Base-by-base conservation (phyloP, 2,329 filamentous ascomycete genomes). In the Amesomyces nigricolor region DNA sequence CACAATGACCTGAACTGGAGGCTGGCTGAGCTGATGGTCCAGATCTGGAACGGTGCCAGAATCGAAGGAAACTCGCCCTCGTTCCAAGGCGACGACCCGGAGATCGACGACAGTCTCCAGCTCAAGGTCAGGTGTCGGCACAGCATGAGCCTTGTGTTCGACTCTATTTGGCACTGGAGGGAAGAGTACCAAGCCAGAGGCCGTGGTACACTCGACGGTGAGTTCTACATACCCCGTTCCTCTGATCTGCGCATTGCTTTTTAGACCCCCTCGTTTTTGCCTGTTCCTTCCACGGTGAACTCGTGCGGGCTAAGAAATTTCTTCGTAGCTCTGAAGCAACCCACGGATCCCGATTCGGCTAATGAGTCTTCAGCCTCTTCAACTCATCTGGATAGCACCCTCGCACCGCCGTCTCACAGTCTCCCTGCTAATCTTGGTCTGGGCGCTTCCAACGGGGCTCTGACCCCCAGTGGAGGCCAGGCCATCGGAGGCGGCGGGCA, bases 141-240 rank as follows among this genome's bases (percentile, higher is more conserved):
- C 76, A 91, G 88, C 70, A 89, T 92, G 84, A 91, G 87, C 68
- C 79, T 91, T 13, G 84, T 94, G 1, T 92, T 89, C 65, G 88
- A 94, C 71, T 89, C 86, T 11, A 88, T 91, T 49, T 92, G 88
- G 88, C 80, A 88, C 59, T 94, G 88, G 88, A 81, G 89, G 62
- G 86, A 89, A 67, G 87, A 91, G 67, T 90, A 82, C 64, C 85
- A 88, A 68, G 81, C 86, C 47, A 78, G 83, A 68, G 87, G 85
- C 47, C 80, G 85, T 65, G 86, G 85, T 55, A 78, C 77, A 59
- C 77, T 90, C 53, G 87, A 90, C 73, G 79, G 87, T 89, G 78
- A 75, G 81, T 73, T 16, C n/a, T 3, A 11, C 17, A 30, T 17
- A 17, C 11, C 22, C 35, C 10, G 8, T 16, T 26, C 29, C 19